Base-by-base conservation (phyloP, 345 rosid genomes). In the Bruguiera parviflora region DNA sequence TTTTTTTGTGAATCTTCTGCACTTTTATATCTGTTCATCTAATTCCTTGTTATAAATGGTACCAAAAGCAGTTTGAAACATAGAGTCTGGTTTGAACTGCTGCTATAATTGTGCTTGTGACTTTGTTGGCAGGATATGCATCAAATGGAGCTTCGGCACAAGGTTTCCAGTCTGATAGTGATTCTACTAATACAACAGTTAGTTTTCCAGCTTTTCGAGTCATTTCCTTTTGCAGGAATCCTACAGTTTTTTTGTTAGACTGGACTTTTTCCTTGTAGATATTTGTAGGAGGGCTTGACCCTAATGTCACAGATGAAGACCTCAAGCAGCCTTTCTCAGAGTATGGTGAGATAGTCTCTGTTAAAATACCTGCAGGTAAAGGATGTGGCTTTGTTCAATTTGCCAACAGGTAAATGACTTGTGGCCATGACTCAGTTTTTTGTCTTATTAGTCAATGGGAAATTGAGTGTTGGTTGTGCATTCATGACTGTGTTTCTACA, bases 241-340 rank as follows among this genome's bases (percentile, higher is more conserved):
- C 64, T n/a, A 6, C 20, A 24, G 56, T 52, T 43, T 60, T 60
- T 58, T 53, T 25, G 24, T 74, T 76, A 29, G 57, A 71, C 28
- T 77, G 31, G 80, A 71, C 67, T 47, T 43, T 77, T 61, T 73
- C 64, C 39, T 65, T 76, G 64, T 83, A 95, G 99, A 90, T 95
- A 79, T 95, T 95, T 84, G 97, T 95, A 70, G 99, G 97, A 70
- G 96, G 96, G 64, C 96, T 95, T 75, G 97, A 90, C 83, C 86
- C 93, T 53, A 82, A 78, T 74, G 96, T 92, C 69, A 86, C 83
- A 61, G 96, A 88, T 68, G 97, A 90, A 78, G 96, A 92, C 75
- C 88, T 95, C 39, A 84, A 85, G 72, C 96, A 90, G 67, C 88
- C 92, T 67, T 95, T 95, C 71, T 72, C 87, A 55, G 85, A 81